phyloP scores from a whole-genome alignment of 257 asterid species.

The Ajuga chamaepitys region DNA sequence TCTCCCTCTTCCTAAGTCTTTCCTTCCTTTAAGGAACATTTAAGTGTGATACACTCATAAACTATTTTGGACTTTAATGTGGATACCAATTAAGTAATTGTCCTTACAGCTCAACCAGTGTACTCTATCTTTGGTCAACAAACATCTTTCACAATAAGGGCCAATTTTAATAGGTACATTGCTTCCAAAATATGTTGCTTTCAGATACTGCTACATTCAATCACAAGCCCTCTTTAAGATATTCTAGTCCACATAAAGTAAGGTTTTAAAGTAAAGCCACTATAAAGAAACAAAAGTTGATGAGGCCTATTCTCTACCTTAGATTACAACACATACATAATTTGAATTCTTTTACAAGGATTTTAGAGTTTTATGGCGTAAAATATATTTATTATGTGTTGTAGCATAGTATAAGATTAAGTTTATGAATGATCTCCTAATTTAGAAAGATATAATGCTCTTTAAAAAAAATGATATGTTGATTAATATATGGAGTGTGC shows the following conservation, averaged over 20 bases:
- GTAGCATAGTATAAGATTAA: too few species aligned
- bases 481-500: too few species aligned
- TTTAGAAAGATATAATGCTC: too few species aligned
- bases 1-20: too few species aligned
- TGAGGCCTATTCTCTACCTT: conserved; percentile 17
- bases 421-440: too few species aligned
- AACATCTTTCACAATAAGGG: conserved; percentile 4
- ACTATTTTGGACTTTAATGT: conserved; percentile 18
- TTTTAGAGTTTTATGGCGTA: too few species aligned
- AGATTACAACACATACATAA: too few species aligned
- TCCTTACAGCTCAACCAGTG: conserved; percentile 28
- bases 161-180: conserved; percentile 6
- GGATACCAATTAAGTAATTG: conserved; percentile 7
- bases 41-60: conserved; percentile 15
- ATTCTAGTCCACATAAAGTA: conserved; percentile 14
- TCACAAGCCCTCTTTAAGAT: conserved; percentile 13
- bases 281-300: conserved; percentile 18
- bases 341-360: too few species aligned
- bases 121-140: conserved; percentile 38
- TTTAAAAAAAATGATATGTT: too few species aligned
- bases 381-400: too few species aligned
- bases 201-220: conserved; percentile 9
- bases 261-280: conserved; percentile 19
- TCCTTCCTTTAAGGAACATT: not conserved
- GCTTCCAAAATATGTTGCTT: conserved; percentile 21